Conservation (phyloP, 768 basidiomycete species). For the Hysterangium stoloniferum region DNA sequence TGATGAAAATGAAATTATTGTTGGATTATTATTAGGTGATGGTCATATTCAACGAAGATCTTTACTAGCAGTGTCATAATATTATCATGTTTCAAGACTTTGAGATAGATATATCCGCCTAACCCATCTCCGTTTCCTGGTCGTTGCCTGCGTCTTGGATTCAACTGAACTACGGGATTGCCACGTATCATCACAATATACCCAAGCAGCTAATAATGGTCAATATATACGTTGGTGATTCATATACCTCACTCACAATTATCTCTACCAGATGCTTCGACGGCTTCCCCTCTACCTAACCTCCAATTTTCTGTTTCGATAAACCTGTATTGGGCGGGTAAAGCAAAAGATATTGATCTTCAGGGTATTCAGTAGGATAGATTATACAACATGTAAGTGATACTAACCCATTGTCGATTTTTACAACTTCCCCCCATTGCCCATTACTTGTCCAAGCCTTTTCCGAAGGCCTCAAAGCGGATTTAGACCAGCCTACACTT, state of each 20-base stretch:
- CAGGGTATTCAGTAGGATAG: constrained; percentile 27
- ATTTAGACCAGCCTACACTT: constrained; percentile 30
- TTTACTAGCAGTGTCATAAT: too few species aligned
- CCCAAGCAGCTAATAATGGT: constrained; percentile 56
- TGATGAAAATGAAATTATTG: too few species aligned
- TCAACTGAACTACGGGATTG: constrained; percentile 36
- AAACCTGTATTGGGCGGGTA: constrained; percentile 69
- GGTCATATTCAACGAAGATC: too few species aligned
- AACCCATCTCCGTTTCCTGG: constrained; percentile 62
- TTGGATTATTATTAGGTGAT: too few species aligned
- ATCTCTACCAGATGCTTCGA: constrained; percentile 39
- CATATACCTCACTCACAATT: constrained; percentile 26
- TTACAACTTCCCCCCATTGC: constrained; percentile 53
- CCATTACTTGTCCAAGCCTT: constrained; percentile 68
- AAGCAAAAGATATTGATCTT: constrained; percentile 75
- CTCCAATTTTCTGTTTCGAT: constrained; percentile 75
- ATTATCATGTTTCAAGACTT: too few species aligned
- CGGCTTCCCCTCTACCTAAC: constrained; percentile 49
- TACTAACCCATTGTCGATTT: constrained; percentile 54
- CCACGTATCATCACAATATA: constrained; percentile 77
- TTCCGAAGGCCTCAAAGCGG: constrained; percentile 34
- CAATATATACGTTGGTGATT: neutral
- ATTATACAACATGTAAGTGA: constrained; percentile 11
- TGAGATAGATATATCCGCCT: constrained; percentile 71
- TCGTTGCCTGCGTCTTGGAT: constrained; percentile 42